Evolutionary conservation across 306 rosid genomes (phyloP).

Genomic region (Cucurbita moschata): DNA sequence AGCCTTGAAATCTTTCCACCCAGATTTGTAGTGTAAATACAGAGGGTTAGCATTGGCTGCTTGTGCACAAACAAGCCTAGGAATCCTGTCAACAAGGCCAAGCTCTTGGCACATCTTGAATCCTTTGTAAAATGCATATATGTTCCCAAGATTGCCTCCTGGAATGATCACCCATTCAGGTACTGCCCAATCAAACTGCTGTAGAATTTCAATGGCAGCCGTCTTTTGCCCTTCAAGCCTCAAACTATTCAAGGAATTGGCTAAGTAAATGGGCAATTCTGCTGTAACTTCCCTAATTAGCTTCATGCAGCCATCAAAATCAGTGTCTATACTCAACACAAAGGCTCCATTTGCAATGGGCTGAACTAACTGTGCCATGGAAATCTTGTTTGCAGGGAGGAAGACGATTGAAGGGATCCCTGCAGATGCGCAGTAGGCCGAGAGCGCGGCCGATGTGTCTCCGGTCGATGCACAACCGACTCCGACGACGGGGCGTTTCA

Average conservation of each 20-base stretch:
- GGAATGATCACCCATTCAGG: conserved; percentile 89
- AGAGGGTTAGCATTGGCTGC: conserved; percentile 75
- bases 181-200: conserved; percentile 76
- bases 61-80: conserved; percentile 69
- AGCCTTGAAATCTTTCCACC: conserved; percentile 47
- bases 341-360: conserved; percentile 69
- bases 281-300: conserved; percentile 58
- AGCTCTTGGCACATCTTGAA: conserved; percentile 70
- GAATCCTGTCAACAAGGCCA: conserved; percentile 57
- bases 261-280: conserved; percentile 65
- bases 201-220: conserved; percentile 69
- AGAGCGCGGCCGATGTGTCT: conserved; percentile 66
- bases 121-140: conserved; percentile 75
- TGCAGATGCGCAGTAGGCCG: conserved; percentile 65
- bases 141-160: conserved; percentile 65
- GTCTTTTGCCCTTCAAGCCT: conserved; percentile 75
- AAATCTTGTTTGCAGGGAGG: conserved; percentile 67
- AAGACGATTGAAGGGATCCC: conserved; percentile 80
- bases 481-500: conserved; percentile 51
- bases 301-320: conserved; percentile 86
- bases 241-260: conserved; percentile 63
- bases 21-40: conserved; percentile 45
- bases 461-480: conserved; percentile 83
- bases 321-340: conserved; percentile 58
- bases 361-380: conserved; percentile 67